Evolutionary conservation across 208 protist genomes (phyloP).

Genomic region (Leishmania mexicana): DNA sequence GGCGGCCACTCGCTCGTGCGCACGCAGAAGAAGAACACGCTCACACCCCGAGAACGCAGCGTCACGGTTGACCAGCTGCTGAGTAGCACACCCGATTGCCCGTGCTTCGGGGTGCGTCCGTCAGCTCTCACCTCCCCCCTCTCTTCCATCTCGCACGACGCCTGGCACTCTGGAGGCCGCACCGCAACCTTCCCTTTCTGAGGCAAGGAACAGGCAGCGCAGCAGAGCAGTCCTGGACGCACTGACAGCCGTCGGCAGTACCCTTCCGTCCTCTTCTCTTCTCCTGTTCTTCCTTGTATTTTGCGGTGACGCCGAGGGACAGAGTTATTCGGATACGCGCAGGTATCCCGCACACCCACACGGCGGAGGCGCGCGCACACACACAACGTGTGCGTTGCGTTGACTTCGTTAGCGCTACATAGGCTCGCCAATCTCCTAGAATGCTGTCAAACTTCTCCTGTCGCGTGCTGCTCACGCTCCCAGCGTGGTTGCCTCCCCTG

Average conservation of each 20-base stretch:
- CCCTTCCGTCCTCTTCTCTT: neutral
- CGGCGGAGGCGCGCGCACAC: neutral
- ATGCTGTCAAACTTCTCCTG: neutral
- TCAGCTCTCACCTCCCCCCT: neutral
- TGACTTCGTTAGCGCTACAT: neutral
- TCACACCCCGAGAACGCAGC: neutral
- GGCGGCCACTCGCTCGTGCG: neutral
- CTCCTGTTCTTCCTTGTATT: neutral
- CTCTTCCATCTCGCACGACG: neutral
- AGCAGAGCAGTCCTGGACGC: neutral
- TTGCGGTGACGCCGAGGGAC: neutral
- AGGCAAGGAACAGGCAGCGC: neutral
- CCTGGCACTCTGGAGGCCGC: neutral
- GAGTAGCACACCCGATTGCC: neutral
- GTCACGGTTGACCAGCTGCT: neutral
- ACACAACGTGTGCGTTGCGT: neutral
- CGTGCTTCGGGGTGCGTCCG: neutral
- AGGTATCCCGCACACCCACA: neutral
- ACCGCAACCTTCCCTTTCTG: neutral
- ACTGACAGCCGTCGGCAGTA: neutral
- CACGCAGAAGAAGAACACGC: neutral
- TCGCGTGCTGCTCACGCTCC: slow-evolving; percentile 1
- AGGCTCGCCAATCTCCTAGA: neutral
- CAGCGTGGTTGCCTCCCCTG: neutral
- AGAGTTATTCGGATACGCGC: neutral